Evolutionary conservation across 2,329 filamentous ascomycete genomes (phyloP).

Genomic region (Clarireedia monteithiana): DNA sequence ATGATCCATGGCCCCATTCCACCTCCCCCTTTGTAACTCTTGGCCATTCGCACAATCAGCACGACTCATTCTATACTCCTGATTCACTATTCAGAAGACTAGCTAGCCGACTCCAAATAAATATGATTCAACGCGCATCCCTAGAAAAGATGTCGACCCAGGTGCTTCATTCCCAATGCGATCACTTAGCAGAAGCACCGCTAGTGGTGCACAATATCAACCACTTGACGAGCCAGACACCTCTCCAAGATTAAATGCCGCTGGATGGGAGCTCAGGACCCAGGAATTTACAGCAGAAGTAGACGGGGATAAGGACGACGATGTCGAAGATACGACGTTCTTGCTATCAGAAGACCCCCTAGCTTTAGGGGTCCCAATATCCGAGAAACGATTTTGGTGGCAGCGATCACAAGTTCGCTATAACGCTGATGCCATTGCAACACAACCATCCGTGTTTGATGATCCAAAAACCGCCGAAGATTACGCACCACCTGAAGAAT

Average conservation of each 20-base stretch:
- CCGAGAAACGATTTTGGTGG: conserved; percentile 20
- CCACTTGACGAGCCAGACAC: neutral
- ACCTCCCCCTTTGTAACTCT: neutral
- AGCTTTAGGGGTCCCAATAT: conserved; percentile 13
- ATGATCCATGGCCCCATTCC: neutral
- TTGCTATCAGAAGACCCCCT: conserved; percentile 2
- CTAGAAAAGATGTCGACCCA: neutral
- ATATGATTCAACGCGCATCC: neutral
- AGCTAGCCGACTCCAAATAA: neutral
- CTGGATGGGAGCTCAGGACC: conserved; percentile 31
- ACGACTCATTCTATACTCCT: neutral
- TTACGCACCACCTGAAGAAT: conserved; percentile 26
- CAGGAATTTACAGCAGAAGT: neutral
- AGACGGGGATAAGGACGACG: conserved; percentile 10
- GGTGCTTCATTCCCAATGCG: neutral
- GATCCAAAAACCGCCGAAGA: conserved; percentile 15
- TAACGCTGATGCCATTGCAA: conserved; percentile 19
- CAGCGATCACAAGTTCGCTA: conserved; percentile 17
- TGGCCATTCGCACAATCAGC: neutral
- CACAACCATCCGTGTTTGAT: conserved; percentile 23
- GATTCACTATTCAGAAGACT: neutral
- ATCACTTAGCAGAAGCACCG: neutral
- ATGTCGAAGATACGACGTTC: neutral
- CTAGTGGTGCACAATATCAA: neutral
- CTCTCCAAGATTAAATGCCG: conserved; percentile 39